Base-by-base conservation (phyloP, 257 asterid genomes). In the Osmanthus fragrans region DNA sequence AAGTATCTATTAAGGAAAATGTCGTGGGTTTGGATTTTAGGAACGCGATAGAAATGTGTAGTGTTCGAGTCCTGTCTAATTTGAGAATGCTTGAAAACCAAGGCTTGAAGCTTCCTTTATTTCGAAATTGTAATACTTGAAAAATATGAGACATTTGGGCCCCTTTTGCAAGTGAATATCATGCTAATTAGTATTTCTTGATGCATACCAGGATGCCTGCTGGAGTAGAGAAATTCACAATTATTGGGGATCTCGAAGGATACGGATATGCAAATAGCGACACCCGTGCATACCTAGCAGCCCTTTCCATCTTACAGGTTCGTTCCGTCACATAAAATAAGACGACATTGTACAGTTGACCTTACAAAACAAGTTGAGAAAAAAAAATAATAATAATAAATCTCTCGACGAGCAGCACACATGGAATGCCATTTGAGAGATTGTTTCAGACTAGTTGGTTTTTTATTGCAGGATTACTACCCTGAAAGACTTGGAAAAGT, bases 401-500 rank as follows among this genome's bases (percentile, higher is more conserved):
- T 16, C n/a, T 47, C 56, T 15, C 6, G 56, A 47, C 4, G 7
- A 47, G 56, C 16, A 47, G 56, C 16, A 47, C 56, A 15, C 19
- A 3, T 15, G 2, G 21, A 47, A 47, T 13, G 54, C 54, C 54
- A 47, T 47, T 47, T 3, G 47, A 42, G 7, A 42, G 49, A 42
- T 42, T 33, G 10, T 16, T 32, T 4, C 8, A 32, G n/a, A 5
- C 21, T 71, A 13, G 10, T 21, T 21, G 33, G 4, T n/a, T 40
- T 23, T 29, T 71, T 10, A 78, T 82, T 73, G 68, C 85, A 91
- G 98, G 99, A 95, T 40, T 90, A 86, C 74, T 91, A 95, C 84
- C 99, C 99, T 0, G 99, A 93, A 80, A 95, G 98, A 71, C 94
- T 93, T 3, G 94, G 96, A 56, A 88, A 88, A 77, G 10, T 85